phyloP scores from a whole-genome alignment of 108 stramenopile genomes.

The Craspedostauros australis region DNA sequence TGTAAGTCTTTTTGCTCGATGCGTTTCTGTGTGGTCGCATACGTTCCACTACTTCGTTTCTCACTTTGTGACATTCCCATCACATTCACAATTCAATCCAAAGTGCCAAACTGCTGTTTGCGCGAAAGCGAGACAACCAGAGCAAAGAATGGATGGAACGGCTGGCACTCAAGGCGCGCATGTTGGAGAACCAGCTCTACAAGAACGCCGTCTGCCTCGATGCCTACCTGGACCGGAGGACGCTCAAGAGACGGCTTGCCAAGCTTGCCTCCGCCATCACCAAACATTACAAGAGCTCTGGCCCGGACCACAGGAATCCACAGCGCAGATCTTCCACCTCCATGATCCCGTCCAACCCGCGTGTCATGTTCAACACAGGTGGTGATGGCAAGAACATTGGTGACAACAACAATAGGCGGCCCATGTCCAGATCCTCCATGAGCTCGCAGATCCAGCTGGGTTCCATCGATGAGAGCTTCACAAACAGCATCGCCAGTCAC shows the following conservation, averaged over 20 bases:
- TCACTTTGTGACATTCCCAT: too few species aligned
- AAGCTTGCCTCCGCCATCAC: constrained; percentile 19
- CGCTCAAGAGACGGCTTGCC: constrained; percentile 20
- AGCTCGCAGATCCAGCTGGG: background rate
- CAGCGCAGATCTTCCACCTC: background rate
- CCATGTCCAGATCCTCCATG: background rate
- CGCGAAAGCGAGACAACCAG: constrained; percentile 14
- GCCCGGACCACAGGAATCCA: background rate
- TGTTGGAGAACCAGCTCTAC: constrained; percentile 29
- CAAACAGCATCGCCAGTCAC: too few species aligned
- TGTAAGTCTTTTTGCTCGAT: constrained; percentile 17
- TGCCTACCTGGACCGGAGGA: constrained; percentile 16
- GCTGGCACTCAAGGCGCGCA: constrained; percentile 22
- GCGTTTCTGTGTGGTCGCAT: too few species aligned
- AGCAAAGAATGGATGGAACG: constrained; percentile 15
- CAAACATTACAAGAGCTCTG: constrained; percentile 8
- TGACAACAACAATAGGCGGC: background rate
- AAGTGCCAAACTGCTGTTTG: constrained; percentile 19
- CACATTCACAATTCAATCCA: background rate
- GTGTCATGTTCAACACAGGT: background rate
- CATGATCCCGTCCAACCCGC: background rate
- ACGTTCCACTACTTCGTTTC: background rate
- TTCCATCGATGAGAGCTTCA: constrained; percentile 6
- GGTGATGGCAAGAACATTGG: background rate
- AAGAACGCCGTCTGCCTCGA: constrained; percentile 22